Conservation (phyloP, 495 filamentous ascomycete genomes). For the Xylaria grammica region DNA sequence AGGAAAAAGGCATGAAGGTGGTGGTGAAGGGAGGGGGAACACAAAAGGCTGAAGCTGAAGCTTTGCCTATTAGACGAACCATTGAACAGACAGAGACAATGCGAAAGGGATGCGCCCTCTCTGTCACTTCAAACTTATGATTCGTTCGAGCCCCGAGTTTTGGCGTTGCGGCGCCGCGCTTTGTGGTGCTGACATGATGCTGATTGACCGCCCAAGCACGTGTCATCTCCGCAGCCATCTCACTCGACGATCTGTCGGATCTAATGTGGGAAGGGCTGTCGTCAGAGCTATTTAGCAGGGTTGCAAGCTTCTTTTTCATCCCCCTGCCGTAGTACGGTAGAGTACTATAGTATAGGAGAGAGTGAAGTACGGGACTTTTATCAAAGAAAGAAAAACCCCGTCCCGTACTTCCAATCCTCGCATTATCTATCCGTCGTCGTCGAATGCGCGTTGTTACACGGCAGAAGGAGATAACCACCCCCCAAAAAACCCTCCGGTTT, state of each 20-base stretch:
- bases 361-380: neutral
- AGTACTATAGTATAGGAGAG: too few relatives aligned
- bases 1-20: too few relatives aligned
- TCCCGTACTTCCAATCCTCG: neutral
- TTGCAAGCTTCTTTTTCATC: neutral
- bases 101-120: neutral
- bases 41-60: too few relatives aligned
- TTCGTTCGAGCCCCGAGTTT: neutral
- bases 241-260: neutral
- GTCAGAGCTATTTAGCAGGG: neutral
- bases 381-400: too few relatives aligned
- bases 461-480: neutral
- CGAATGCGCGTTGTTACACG: too few relatives aligned
- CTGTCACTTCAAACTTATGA: slow-evolving; percentile 2
- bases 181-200: neutral
- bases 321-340: neutral
- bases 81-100: too few relatives aligned
- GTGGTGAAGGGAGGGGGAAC: too few relatives aligned
- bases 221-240: neutral
- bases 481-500: too few relatives aligned
- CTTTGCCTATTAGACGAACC: too few relatives aligned
- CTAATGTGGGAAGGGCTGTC: neutral
- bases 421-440: too few relatives aligned
- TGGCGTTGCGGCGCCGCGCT: neutral
- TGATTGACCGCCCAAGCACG: neutral